Base-by-base conservation (phyloP, 2,329 filamentous ascomycete genomes). In the Penicillium freii region DNA sequence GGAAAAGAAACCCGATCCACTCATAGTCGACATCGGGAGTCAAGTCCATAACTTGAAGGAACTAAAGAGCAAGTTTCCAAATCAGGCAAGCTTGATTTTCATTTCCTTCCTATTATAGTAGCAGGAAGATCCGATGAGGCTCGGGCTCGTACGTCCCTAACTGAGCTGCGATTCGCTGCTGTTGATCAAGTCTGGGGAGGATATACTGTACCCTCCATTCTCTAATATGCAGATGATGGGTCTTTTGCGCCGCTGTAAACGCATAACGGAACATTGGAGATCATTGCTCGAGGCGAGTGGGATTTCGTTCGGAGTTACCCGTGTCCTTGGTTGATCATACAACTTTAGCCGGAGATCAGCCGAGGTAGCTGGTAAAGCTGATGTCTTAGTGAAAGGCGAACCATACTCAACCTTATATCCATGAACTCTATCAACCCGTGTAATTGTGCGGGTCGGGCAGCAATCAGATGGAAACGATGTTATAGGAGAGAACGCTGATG, bases 21-120 rank as follows among this genome's bases (percentile, higher is more conserved):
- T 63, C 5, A 43, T 56, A 5, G 56, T 47, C 29, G 15, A 25
- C 45, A 10, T 10, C 15, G 52, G 58, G 11, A 47, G 52, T n/a
- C 49, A 59, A 44, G 56, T 51, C 4, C 44, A 61, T 21, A 56
- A 27, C 4, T 19, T 19, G 29, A 34, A 17, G 19, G 23, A 47
- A 23, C 33, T 13, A 31, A 34, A 6, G 13, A 7, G 27, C 3
- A 21, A 31, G 15, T 33, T 21, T 10, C 8, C n/a, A 15, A n/a
- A 9, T 5, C 9, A 21, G 11, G 44, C 7, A 34, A 11, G 23
- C 2, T 17, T 13, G 13, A 3, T 10, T 11, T 47, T 34, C 19
- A 34, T 7, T 34, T 4, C 7, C 19, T 23, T 9, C 5, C 19
- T 47, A 19, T 15, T 47, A 47, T 34, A n/a, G 44, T 5, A 47